phyloP scores from a whole-genome alignment of 1,284 basidiomycete genomes.

The Cerioporus squamosus region DNA sequence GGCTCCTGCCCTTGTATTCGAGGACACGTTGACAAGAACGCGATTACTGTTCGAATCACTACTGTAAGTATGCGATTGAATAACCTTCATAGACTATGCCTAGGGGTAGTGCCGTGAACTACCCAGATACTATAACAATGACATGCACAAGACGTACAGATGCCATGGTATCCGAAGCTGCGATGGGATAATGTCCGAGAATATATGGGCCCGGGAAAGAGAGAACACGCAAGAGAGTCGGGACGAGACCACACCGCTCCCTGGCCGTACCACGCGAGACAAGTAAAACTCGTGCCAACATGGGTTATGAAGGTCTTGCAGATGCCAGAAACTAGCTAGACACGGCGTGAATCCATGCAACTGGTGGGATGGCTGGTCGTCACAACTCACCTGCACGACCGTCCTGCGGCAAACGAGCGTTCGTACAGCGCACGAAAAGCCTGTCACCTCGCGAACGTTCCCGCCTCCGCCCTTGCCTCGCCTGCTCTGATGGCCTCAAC shows the following conservation, averaged over 20 bases:
- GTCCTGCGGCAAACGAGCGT: constrained; percentile 1
- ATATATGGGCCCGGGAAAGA: too few species aligned
- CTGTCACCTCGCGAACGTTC: constrained; percentile 1
- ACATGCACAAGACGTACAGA: neutral
- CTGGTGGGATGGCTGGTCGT: neutral
- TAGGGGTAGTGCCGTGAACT: too few species aligned
- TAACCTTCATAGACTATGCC: too few species aligned
- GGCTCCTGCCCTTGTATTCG: constrained; percentile 1
- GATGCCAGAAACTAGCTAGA: too few species aligned
- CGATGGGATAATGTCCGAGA: neutral
- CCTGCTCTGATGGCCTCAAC: constrained; percentile 23
- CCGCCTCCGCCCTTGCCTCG: constrained; percentile 10
- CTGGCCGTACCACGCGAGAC: too few species aligned
- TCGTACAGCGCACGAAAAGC: neutral
- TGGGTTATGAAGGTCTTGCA: too few species aligned
- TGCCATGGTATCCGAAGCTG: neutral
- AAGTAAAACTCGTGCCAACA: too few species aligned
- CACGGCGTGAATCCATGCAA: too few species aligned
- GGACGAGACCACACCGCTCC: too few species aligned
- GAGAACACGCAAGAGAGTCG: too few species aligned
- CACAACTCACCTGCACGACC: neutral
- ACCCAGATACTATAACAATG: too few species aligned
- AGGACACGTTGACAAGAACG: neutral
- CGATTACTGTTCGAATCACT: neutral
- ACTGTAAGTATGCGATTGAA: too few species aligned